Percentiles rank a stretch among this genome's conserved stretches.
These are phyloP conservation scores for Aspergillus cavernicola DNA, from an alignment of 495 filamentous ascomycete species.

Conservation along the genomic window DNA sequence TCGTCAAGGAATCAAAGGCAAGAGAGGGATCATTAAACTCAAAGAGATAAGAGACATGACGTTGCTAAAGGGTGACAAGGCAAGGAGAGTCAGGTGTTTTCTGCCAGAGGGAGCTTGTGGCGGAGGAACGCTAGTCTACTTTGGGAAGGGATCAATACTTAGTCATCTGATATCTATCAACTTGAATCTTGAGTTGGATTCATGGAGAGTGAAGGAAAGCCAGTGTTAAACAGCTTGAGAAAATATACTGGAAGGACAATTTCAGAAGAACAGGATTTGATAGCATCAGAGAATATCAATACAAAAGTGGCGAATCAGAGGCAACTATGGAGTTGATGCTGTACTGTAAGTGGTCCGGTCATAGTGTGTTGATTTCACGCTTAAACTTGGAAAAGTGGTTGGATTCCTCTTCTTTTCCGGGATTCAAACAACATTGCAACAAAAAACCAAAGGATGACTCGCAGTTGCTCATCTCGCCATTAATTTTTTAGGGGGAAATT, in stretches of 20 bases:
- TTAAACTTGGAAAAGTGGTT: no score
- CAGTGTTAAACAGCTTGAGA: no score
- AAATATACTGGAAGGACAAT: no score
- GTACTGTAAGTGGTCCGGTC: no score
- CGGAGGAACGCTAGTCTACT: neutral
- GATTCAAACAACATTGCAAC: neutral
- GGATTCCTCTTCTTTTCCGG: no score
- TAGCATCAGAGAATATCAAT: no score
- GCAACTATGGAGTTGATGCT: no score
- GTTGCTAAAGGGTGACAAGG: neutral
- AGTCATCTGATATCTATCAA: neutral
- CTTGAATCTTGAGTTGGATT: neutral
- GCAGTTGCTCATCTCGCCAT: neutral
- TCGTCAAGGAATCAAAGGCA: neutral
- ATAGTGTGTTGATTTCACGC: no score
- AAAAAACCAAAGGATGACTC: no score
- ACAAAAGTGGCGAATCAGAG: no score
- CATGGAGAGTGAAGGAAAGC: no score
- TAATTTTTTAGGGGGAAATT: neutral
- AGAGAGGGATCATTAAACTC: neutral
- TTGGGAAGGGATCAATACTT: neutral
- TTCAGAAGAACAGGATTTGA: no score
- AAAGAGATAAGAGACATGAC: neutral
- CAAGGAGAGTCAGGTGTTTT: neutral
- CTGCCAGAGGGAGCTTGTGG: neutral